These are phyloP conservation scores for Panicum miliaceum DNA, from an alignment of 176 grass and related monocot species.

Conservation along the genomic window DNA sequence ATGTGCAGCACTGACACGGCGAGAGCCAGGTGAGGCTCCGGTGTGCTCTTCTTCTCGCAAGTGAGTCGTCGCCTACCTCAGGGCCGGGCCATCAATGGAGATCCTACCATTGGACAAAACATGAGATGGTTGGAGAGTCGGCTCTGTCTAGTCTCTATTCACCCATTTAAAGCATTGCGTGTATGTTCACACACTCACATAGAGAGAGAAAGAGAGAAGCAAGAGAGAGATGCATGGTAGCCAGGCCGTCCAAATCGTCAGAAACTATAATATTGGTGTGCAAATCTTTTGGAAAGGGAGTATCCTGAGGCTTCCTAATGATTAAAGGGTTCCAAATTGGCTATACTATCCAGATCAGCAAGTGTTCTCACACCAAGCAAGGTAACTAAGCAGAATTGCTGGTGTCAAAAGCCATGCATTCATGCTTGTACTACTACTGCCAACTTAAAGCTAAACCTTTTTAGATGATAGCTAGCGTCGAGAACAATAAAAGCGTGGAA, in stretches of 20 bases:
- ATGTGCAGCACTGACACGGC: slow-evolving; percentile 53
- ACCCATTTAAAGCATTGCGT: slow-evolving; percentile 98
- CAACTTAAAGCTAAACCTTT: neutral
- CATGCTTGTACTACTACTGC: slow-evolving; percentile 14
- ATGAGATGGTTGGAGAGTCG: slow-evolving; percentile 62
- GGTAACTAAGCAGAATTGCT: slow-evolving; percentile 9
- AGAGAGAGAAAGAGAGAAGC: slow-evolving; percentile 19
- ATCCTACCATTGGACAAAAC: slow-evolving; percentile 80
- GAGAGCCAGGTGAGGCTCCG: slow-evolving; percentile 24
- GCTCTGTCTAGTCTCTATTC: slow-evolving; percentile 79
- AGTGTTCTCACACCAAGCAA: neutral
- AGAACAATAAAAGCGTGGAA: neutral
- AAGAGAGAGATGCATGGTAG: neutral
- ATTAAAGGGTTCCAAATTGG: slow-evolving; percentile 29
- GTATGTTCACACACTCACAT: slow-evolving; percentile 20
- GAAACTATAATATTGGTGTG: slow-evolving; percentile 27
- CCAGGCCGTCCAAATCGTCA: slow-evolving; percentile 38
- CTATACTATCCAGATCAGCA: neutral
- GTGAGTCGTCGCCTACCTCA: slow-evolving; percentile 54
- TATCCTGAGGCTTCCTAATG: neutral
- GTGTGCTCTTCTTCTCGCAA: slow-evolving; percentile 57
- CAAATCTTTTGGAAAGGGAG: slow-evolving; percentile 28
- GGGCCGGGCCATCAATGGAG: slow-evolving; percentile 59
- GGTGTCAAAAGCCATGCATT: slow-evolving; percentile 14
- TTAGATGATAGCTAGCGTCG: slow-evolving; percentile 9